Base-by-base conservation (phyloP, 768 basidiomycete genomes). In the Cystofilobasidium capitatum region DNA sequence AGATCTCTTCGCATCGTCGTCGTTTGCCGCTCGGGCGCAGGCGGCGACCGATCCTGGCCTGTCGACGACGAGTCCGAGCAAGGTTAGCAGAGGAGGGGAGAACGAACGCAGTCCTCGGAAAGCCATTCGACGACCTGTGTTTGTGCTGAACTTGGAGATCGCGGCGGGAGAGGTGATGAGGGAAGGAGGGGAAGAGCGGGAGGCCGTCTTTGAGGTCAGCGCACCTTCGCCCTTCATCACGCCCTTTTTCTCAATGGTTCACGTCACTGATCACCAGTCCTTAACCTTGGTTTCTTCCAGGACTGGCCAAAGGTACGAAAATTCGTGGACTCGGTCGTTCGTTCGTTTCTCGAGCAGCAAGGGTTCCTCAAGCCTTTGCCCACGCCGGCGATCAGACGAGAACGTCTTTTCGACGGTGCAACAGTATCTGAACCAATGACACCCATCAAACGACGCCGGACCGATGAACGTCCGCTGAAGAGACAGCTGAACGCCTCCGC, bases 111-210 rank as follows among this genome's bases (percentile, higher is more conserved):
- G 91, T 39, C 88, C 91, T 37, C 84, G 87, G 45, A 91, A 88
- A 79, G 39, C 63, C 29, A 89, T 91, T 73, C 85, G 85, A 76
- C 84, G 83, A 75, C 85, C 91, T 6, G 84, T 91, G 69, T 97
- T 88, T 75, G 86, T 91, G 55, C 79, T 98, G 57, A 85, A 89
- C 73, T 74, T 98, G 67, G 80, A 79, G 12, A 77, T 92, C 24
- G 85, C 89, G 51, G 78, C 84, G 3, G 77, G 79, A 31, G 79
- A 85, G 33, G 79, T 96, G 12, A 91, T 96, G 73, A 86, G 88
- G 65, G 84, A 84, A 68, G 73, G 91, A 35, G 90, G 89, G 71
- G 79, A 83, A 22, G 93, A 92, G 78, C 78, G 79, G 5, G 73
- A 79, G 7, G 80, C 92, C 37, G 82, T 86, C 64, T 79, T 93